Base-by-base conservation (phyloP, 176 grass and related monocot species). In the Raddia guianensis region DNA sequence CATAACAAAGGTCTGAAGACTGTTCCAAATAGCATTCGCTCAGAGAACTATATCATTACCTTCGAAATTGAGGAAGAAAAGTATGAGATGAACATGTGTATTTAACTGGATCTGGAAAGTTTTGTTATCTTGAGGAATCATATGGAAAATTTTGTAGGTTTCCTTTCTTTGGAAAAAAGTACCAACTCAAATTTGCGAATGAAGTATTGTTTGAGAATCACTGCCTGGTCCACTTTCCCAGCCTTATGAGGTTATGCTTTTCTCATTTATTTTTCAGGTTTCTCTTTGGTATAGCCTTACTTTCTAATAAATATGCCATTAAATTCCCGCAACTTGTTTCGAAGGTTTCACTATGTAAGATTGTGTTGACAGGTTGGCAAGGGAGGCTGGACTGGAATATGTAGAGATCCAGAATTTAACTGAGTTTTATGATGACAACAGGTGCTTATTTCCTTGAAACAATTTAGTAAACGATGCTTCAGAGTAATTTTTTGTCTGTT, bases 41-140 rank as follows among this genome's bases (percentile, higher is more conserved):
- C 95, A 7, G 95, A 98, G 77, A 98, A 98, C 84, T 98, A 98
- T 75, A 80, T 92, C 55, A 93, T 98, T 85, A 86, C 88, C 68
- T 98, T 98, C 72, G 95, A 98, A 90, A 76, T 95, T 32, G 95
- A 98, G 77, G 95, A 98, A 95, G 95, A 98, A 63, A 98, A 95
- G 95, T 98, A 95, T 86, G 73, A 64, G 12, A 56, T 72, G 9
- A 50, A 80, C 50, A 45, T 40, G 45, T 46, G 52, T 60, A 63
- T 49, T 68, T 54, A 52, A 52, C 20, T 68, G 63, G 20, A 55
- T 73, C 50, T 59, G 12, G 14, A 64, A 58, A 44, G 8, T 49
- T 78, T 73, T 63, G 8, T 32, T 87, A 76, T 83, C n/a, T 37
- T 73, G 49, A 89, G 56, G 66, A 33, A 49, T 71, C 7, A 32